phyloP scores from a whole-genome alignment of 148 eudicot species.

The Spergularia marina region DNA sequence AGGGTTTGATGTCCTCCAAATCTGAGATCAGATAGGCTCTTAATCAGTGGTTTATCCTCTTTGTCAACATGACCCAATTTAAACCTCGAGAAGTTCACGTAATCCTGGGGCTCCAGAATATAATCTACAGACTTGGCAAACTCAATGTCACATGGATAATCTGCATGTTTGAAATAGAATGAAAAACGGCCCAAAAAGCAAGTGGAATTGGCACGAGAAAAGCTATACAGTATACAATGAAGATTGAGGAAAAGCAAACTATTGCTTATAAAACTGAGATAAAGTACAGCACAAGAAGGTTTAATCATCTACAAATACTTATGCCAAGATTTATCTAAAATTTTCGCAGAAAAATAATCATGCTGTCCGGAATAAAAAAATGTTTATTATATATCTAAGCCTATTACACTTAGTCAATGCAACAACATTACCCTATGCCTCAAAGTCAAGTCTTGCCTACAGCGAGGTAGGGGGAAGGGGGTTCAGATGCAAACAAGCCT shows the following conservation, averaged over 20 bases:
- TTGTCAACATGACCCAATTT: conserved; percentile 46
- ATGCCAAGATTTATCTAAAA: background rate
- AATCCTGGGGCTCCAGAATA: conserved; percentile 66
- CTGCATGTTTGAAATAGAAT: conserved; percentile 36
- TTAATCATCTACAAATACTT: background rate
- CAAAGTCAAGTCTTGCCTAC: too few relatives aligned
- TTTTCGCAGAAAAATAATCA: background rate
- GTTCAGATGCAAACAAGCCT: too few relatives aligned
- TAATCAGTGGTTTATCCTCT: conserved; percentile 39
- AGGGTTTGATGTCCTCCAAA: conserved; percentile 94
- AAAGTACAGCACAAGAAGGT: background rate
- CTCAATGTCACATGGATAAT: conserved; percentile 67
- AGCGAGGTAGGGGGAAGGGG: too few relatives aligned
- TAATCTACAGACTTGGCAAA: conserved; percentile 58
- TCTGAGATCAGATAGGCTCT: conserved; percentile 43
- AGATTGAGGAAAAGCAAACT: background rate
- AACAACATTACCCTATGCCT: too few relatives aligned
- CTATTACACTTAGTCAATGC: background rate
- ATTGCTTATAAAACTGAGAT: background rate
- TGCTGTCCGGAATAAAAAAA: background rate
- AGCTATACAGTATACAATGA: too few relatives aligned
- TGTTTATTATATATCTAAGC: background rate
- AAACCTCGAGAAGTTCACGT: conserved; percentile 52
- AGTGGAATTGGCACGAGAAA: background rate
- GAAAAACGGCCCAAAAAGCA: background rate